phyloP scores from a whole-genome alignment of 768 basidiomycete species.

The Collybiopsis confluens region DNA sequence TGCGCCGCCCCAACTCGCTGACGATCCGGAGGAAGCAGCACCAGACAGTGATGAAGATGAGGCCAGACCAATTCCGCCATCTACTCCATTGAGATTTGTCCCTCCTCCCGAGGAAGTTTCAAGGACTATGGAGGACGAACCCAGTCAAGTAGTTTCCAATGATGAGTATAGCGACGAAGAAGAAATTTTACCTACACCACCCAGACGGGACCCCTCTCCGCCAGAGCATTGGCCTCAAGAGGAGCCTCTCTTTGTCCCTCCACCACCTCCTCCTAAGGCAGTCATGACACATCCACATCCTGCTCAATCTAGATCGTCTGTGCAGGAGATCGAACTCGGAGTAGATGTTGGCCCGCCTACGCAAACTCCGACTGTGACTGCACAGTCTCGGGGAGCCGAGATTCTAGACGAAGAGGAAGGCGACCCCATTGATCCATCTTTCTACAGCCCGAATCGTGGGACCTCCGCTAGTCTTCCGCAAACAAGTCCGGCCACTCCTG shows the following conservation, averaged over 20 bases:
- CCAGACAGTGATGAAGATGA: constrained; percentile 1
- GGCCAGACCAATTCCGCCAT: background rate
- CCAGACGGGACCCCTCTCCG: background rate
- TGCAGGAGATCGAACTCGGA: background rate
- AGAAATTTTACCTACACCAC: constrained; percentile 9
- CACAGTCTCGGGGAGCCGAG: constrained; percentile 27
- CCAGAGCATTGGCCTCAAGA: constrained; percentile 1
- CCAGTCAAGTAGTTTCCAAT: background rate
- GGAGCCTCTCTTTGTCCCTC: constrained; percentile 11
- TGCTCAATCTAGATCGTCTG: background rate
- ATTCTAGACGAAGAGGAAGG: constrained; percentile 61
- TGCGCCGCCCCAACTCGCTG: background rate
- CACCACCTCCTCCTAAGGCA: constrained; percentile 16
- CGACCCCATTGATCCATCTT: constrained; percentile 67
- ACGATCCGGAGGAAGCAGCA: background rate
- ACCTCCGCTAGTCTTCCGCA: constrained; percentile 15
- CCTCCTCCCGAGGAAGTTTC: constrained; percentile 1
- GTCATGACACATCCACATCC: constrained; percentile 16
- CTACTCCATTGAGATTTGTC: background rate
- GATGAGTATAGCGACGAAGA: background rate
- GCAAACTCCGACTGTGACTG: background rate
- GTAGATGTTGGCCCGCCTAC: too few species aligned
- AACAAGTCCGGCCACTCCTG: constrained; percentile 6
- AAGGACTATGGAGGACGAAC: constrained; percentile 3
- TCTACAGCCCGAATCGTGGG: constrained; percentile 46